Conservation (phyloP, 2,329 filamentous ascomycete genomes). For the Penicillium sp. region DNA sequence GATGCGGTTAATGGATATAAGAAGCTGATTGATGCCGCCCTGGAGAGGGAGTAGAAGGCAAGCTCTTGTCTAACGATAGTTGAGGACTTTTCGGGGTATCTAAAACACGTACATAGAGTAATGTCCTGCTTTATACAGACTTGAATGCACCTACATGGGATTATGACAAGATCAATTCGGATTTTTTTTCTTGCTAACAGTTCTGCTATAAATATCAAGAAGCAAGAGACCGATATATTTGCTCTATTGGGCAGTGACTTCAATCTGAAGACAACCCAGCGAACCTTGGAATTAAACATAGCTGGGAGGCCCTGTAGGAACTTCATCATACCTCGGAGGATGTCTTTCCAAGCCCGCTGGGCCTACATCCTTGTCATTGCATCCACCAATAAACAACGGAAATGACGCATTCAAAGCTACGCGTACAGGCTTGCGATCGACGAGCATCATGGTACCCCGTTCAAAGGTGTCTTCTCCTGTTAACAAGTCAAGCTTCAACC, state of each 20-base stretch:
- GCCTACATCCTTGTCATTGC: background rate
- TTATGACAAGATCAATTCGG: background rate
- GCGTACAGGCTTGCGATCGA: conserved; percentile 5
- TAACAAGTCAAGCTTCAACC: conserved; percentile 2
- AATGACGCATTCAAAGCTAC: conserved; percentile 1
- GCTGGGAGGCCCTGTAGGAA: background rate
- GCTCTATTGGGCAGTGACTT: background rate
- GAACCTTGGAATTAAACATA: background rate
- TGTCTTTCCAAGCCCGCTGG: background rate
- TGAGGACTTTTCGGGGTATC: background rate
- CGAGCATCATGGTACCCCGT: background rate
- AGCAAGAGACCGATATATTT: background rate
- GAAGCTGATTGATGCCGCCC: conserved; percentile 23
- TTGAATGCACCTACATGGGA: background rate
- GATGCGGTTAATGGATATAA: conserved; percentile 22
- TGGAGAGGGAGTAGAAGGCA: conserved; percentile 14
- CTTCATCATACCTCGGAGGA: conserved; percentile 1
- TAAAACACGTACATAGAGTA: background rate
- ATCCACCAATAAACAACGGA: background rate
- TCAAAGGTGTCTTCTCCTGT: conserved; percentile 1
- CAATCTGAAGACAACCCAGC: background rate
- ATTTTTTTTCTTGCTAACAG: background rate
- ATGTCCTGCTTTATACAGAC: background rate
- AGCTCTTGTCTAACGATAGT: background rate
- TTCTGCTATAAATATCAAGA: background rate